Conservation (phyloP, 116 monocot genomes). For the Cymodocea nodosa region DNA sequence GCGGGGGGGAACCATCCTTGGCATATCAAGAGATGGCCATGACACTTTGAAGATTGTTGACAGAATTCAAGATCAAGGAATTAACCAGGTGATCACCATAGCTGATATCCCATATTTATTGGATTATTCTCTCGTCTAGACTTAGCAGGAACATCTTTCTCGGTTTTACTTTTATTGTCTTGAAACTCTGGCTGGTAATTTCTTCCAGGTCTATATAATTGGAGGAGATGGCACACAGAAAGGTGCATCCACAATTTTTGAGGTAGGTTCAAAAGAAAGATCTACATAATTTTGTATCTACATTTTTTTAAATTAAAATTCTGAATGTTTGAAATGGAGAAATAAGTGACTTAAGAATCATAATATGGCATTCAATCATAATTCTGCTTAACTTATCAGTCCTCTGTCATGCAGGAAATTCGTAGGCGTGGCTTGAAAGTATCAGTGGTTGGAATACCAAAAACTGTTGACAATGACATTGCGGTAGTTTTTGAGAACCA, state of each 20-base stretch:
- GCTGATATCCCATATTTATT: background rate
- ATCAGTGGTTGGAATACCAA: conserved; percentile 42
- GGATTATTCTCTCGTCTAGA: background rate
- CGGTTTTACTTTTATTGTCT: background rate
- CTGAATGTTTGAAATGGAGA: too few species aligned
- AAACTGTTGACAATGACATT: conserved; percentile 59
- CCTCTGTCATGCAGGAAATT: conserved; percentile 23
- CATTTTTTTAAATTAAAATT: background rate
- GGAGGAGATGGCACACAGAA: conserved; percentile 52
- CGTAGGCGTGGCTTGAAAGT: conserved; percentile 37
- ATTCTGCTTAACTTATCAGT: too few species aligned
- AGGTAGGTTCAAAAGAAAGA: conserved; percentile 12
- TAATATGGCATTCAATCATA: too few species aligned
- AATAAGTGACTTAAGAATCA: too few species aligned
- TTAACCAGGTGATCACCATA: conserved; percentile 27
- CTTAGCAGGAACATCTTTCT: background rate
- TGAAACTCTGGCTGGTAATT: background rate
- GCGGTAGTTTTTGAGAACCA: conserved; percentile 15
- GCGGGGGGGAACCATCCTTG: conserved; percentile 38
- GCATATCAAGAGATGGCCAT: conserved; percentile 36
- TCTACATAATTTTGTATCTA: background rate
- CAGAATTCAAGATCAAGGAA: conserved; percentile 35
- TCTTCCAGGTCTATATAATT: conserved; percentile 33
- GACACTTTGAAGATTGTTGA: conserved; percentile 42
- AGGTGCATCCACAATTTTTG: conserved; percentile 38